Evolutionary conservation across 768 basidiomycete genomes (phyloP).

Genomic region (Strobilomyces confusus): DNA sequence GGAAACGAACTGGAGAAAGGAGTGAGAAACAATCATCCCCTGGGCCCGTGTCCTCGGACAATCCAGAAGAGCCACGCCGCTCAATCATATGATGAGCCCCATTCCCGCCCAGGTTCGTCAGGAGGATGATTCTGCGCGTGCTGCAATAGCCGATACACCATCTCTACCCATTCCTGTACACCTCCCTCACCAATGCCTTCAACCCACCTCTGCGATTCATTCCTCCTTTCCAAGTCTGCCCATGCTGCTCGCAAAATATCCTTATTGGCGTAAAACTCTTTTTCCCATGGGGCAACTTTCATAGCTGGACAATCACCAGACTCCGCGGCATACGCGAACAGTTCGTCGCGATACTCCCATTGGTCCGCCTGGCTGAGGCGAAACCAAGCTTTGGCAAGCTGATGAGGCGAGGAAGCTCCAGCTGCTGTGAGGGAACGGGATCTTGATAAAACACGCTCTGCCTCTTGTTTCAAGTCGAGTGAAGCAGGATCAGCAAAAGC

Average conservation of each 20-base stretch:
- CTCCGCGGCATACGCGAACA: conserved; percentile 47
- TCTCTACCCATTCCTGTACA: conserved; percentile 56
- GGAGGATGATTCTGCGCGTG: not conserved
- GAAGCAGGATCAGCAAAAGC: conserved; percentile 50
- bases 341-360: conserved; percentile 62
- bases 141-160: conserved; percentile 36
- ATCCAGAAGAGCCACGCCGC: not conserved
- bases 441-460: conserved; percentile 45
- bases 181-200: conserved; percentile 58
- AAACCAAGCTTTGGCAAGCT: conserved; percentile 56
- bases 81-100: too few relatives aligned
- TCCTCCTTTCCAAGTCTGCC: conserved; percentile 51
- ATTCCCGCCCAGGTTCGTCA: too few relatives aligned
- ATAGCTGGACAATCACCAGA: conserved; percentile 27
- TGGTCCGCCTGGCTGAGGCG: conserved; percentile 49
- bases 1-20: not conserved
- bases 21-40: conserved; percentile 3
- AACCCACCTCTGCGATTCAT: conserved; percentile 59
- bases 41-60: not conserved
- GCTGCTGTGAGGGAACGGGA: conserved; percentile 38
- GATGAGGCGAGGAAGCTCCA: conserved; percentile 32
- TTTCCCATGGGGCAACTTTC: conserved; percentile 53
- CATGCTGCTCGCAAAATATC: conserved; percentile 49
- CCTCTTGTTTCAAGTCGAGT: conserved; percentile 48
- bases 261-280: conserved; percentile 50